Conservation (phyloP, 2,329 filamentous ascomycete genomes). For the Trichoderma pleuroti region DNA sequence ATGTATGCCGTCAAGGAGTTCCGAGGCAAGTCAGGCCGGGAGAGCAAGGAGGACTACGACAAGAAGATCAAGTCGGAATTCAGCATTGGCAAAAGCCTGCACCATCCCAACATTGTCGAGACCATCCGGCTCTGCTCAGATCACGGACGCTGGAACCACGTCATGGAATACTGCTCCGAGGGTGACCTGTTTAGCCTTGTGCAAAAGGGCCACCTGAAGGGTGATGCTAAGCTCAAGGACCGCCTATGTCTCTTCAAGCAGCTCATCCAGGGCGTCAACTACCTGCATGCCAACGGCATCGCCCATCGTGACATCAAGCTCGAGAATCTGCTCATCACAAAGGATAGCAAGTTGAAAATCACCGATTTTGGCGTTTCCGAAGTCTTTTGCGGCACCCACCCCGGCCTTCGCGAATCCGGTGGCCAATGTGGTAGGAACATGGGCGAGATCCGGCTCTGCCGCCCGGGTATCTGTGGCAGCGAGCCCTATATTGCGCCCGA, state of each 20-base stretch:
- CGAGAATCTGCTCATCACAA: constrained; percentile 77
- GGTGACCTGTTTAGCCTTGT: constrained; percentile 78
- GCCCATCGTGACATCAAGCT: constrained; percentile 89
- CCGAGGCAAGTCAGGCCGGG: constrained; percentile 64
- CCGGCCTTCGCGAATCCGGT: constrained; percentile 68
- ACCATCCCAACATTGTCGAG: constrained; percentile 84
- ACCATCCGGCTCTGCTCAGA: constrained; percentile 73
- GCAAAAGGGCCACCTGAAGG: constrained; percentile 64
- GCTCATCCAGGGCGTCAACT: constrained; percentile 74
- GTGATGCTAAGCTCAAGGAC: constrained; percentile 62
- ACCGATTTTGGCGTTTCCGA: constrained; percentile 89
- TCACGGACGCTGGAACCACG: constrained; percentile 77
- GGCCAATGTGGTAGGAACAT: constrained; percentile 73
- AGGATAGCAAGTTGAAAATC: constrained; percentile 80
- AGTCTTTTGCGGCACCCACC: constrained; percentile 78
- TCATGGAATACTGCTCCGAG: constrained; percentile 87
- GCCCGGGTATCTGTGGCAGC: constrained; percentile 79
- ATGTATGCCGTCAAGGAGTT: constrained; percentile 88
- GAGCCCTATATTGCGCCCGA: constrained; percentile 86
- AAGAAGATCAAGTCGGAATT: constrained; percentile 91
- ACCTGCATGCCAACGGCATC: constrained; percentile 79
- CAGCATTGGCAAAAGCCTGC: constrained; percentile 78
- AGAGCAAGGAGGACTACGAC: constrained; percentile 71
- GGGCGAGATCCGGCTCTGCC: constrained; percentile 66
- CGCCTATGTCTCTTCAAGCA: constrained; percentile 87